Evolutionary conservation across 2,329 filamentous ascomycete species (phyloP).

Genomic region (Apiospora malaysiana): DNA sequence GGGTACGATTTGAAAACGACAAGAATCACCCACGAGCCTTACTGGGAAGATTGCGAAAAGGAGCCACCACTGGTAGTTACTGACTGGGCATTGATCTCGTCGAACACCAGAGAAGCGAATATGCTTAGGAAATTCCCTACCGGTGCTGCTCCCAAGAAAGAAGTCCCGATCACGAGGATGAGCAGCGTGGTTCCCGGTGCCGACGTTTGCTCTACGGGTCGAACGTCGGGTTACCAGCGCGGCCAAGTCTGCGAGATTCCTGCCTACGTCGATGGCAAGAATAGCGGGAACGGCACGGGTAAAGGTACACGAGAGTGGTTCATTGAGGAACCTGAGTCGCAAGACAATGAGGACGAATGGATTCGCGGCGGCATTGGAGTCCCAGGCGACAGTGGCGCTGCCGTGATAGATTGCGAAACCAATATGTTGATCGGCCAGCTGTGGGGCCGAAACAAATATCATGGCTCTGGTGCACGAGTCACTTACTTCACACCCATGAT

Average conservation of each 20-base stretch:
- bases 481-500: conserved; percentile 52
- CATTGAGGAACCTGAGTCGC: conserved; percentile 46
- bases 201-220: conserved; percentile 46
- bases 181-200: conserved; percentile 42
- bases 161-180: conserved; percentile 41
- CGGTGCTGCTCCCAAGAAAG: conserved; percentile 37
- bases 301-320: conserved; percentile 54
- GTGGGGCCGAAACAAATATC: conserved; percentile 52
- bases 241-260: conserved; percentile 51
- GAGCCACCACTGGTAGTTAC: conserved; percentile 50
- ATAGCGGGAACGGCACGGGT: conserved; percentile 44
- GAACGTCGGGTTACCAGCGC: conserved; percentile 50
- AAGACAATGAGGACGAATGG: conserved; percentile 50
- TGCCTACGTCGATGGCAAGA: conserved; percentile 46
- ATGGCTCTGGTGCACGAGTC: conserved; percentile 46
- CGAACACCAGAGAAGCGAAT: conserved; percentile 44
- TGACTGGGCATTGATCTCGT: conserved; percentile 50
- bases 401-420: conserved; percentile 48
- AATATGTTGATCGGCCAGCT: conserved; percentile 49
- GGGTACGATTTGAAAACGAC: conserved; percentile 50
- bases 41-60: conserved; percentile 49
- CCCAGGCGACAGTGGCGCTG: conserved; percentile 51
- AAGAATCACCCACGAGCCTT: conserved; percentile 49
- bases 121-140: conserved; percentile 48
- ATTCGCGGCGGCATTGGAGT: conserved; percentile 53